Evolutionary conservation across 2,329 filamentous ascomycete genomes (phyloP), one percentile per base, ranked within the genome.

Genomic region (Phaeophleospora eucalypticola): DNA sequence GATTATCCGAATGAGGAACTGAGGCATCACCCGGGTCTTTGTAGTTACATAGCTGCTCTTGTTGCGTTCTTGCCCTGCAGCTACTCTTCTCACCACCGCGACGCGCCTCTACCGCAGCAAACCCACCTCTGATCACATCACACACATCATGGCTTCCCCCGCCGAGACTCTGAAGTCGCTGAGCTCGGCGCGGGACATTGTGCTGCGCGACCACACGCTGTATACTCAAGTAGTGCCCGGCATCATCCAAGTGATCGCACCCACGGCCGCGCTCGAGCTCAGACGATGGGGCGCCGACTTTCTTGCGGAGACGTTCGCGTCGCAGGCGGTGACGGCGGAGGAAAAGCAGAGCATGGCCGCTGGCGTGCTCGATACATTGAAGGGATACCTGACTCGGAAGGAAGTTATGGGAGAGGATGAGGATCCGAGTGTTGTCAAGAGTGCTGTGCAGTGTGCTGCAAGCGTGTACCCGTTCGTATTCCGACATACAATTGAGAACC

Each of bases 201-300:
- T 94, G 44, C 79, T 97, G 49, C 82, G 81, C 58, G 90, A 97
- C 70, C 79, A 90, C 54, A 83, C 82, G 64, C 89, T 94, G 71
- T 98, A 97, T 68, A 83, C 86, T 41, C 88, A 87, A 68, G 91
- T 98, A 65, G 84, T 98, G 53, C 87, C 88, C 63, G 89, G 89
- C 39, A 89, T 97, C 53, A 74, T 97, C n/a, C 89, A 90, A 46
- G 90, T 97, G 61, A 87, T 96, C 68, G 83, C 84, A 51, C 81
- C 86, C 42, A 77, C 78, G 56, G 79, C 87, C 54, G 79, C 81
- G 51, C 71, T 95, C 46, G 88, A 95, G 69, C 74, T 97, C 61
- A 86, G 89, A 69, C 78, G 90, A 84, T 98, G 93, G 93, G 93
- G 91, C 19, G 85, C 90, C 53, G 90, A 96, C 52, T 98, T 98